phyloP scores from a whole-genome alignment of 257 asterid species.

The Phtheirospermum japonicum region DNA sequence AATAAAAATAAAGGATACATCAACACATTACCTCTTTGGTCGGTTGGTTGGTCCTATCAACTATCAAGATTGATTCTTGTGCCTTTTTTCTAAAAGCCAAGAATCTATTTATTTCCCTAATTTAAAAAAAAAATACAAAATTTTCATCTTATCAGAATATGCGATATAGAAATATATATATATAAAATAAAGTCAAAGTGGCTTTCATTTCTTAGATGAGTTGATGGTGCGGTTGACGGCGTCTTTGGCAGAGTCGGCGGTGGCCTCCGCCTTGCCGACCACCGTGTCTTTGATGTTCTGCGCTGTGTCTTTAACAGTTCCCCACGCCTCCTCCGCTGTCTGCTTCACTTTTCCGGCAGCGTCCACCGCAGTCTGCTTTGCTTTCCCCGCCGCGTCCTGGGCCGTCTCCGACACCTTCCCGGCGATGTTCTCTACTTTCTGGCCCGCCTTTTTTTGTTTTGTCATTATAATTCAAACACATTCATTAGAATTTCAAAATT shows the following conservation, averaged over 20 bases:
- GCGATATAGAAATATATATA: neutral
- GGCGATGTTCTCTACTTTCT: conserved; percentile 43
- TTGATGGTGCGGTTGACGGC: conserved; percentile 34
- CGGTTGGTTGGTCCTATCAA: neutral
- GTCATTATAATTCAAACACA: neutral
- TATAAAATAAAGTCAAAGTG: neutral
- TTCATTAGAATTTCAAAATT: neutral
- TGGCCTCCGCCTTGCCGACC: conserved; percentile 48
- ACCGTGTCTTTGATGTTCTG: conserved; percentile 61
- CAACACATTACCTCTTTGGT: neutral
- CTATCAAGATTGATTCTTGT: neutral
- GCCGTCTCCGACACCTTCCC: conserved; percentile 53
- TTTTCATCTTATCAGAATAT: neutral
- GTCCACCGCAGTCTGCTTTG: conserved; percentile 54
- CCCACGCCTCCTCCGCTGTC: conserved; percentile 59
- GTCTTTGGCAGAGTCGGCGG: conserved; percentile 37
- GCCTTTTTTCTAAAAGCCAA: neutral
- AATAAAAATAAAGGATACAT: neutral
- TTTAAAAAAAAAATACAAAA: neutral
- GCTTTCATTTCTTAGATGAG: conserved; percentile 19
- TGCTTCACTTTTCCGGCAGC: conserved; percentile 57
- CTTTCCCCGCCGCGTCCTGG: conserved; percentile 54
- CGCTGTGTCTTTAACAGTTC: conserved; percentile 46
- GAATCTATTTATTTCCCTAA: neutral
- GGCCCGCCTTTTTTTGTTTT: conserved; percentile 38